These are phyloP conservation scores for Phytopythium kandeliae DNA, from an alignment of 352 stramenopile genomes.

Conservation along the genomic window DNA sequence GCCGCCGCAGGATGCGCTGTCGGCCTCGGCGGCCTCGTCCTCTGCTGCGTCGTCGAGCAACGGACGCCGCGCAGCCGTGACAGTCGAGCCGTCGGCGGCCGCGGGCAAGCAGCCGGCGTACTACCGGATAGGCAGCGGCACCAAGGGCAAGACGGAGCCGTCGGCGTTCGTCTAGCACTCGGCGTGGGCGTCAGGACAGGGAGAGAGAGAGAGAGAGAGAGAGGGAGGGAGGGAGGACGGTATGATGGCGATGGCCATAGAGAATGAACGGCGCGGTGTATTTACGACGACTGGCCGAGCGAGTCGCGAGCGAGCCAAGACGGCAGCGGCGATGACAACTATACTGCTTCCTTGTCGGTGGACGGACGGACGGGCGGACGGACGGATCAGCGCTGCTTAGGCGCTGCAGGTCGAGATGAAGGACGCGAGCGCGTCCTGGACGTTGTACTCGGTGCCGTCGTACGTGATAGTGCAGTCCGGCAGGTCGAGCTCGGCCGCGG, in stretches of 20 bases:
- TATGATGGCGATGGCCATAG: not conserved
- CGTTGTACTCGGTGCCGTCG: conserved; percentile 24
- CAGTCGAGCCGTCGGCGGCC: conserved; percentile 1
- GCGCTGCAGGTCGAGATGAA: conserved; percentile 16
- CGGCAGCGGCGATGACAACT: conserved; percentile 4
- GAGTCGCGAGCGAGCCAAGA: no score
- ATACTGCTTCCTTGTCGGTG: no score
- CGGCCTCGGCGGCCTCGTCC: conserved; percentile 2
- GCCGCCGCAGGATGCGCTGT: not conserved
- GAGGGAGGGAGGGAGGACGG: no score
- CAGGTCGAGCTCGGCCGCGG: conserved; percentile 18
- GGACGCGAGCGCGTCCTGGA: conserved; percentile 19
- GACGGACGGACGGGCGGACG: no score
- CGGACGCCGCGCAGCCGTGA: not conserved
- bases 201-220: no score
- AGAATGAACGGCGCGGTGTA: not conserved
- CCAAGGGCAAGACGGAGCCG: conserved; percentile 6
- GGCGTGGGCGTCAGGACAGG: no score
- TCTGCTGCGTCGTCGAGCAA: not conserved
- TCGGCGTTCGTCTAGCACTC: conserved; percentile 8
- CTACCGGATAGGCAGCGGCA: conserved; percentile 7
- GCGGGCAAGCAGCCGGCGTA: conserved; percentile 1
- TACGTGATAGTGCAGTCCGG: conserved; percentile 24
- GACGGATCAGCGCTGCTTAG: no score
- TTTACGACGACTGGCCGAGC: not conserved